Percentiles rank a stretch among this genome's conserved stretches.
Conservation (phyloP, 495 filamentous ascomycete species). For the Penicillium daleae region DNA sequence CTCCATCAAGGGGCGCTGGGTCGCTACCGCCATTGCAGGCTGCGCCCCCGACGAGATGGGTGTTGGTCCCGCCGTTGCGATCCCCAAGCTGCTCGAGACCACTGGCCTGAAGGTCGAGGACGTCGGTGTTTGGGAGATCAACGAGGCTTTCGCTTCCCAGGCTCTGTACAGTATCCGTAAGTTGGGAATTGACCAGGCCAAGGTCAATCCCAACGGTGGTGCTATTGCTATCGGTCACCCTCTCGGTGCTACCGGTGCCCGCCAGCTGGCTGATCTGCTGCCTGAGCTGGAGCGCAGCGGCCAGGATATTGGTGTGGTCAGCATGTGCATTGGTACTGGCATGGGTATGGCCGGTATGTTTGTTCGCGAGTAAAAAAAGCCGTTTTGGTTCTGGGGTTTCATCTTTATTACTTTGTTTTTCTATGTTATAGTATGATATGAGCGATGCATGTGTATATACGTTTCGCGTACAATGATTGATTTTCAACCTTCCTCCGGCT, state of each 20-base stretch:
- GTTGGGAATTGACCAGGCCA: slow-evolving; percentile 67
- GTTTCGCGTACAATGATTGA: slow-evolving; percentile 25
- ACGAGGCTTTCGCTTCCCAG: slow-evolving; percentile 94
- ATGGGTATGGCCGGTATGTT: slow-evolving; percentile 90
- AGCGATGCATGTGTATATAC: slow-evolving; percentile 39
- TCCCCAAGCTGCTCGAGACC: slow-evolving; percentile 73
- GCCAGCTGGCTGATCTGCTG: slow-evolving; percentile 77
- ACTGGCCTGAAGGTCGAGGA: slow-evolving; percentile 67
- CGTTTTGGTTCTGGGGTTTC: slow-evolving; percentile 11
- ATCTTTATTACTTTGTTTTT: slow-evolving; percentile 8
- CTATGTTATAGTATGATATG: slow-evolving; percentile 31
- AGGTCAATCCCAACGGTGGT: slow-evolving; percentile 89
- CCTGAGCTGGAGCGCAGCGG: slow-evolving; percentile 66
- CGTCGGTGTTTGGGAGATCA: slow-evolving; percentile 92
- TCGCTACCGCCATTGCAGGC: slow-evolving; percentile 70
- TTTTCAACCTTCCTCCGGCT: neutral
- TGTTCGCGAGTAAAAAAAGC: slow-evolving; percentile 67
- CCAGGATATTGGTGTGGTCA: slow-evolving; percentile 71
- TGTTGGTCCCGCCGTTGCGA: slow-evolving; percentile 81
- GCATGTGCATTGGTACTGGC: slow-evolving; percentile 91
- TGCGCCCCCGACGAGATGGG: slow-evolving; percentile 93
- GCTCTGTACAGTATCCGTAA: slow-evolving; percentile 77
- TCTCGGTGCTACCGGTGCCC: slow-evolving; percentile 86
- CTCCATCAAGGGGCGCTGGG: slow-evolving; percentile 78
- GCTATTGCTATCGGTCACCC: slow-evolving; percentile 94